Percentiles rank a stretch among this genome's conserved stretches.
Conservation (phyloP, 2,329 filamentous ascomycete genomes). For the Calcarisporium arbuscula region DNA sequence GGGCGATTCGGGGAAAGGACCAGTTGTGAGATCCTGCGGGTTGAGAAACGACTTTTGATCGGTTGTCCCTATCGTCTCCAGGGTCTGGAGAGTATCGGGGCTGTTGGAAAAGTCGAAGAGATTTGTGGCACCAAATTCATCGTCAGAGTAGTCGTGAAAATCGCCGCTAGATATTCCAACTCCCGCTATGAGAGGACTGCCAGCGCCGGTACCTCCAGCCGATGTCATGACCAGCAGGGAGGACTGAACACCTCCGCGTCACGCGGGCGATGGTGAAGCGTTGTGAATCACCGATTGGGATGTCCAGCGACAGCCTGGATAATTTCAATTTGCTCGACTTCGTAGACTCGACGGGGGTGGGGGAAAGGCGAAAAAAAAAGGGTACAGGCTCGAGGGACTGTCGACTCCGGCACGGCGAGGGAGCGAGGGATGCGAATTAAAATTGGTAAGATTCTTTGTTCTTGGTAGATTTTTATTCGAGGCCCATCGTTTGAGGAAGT, state of each 20-base stretch:
- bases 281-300: no score
- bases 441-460: no score
- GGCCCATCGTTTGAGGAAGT: no score
- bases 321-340: no score
- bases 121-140: constrained; percentile 25
- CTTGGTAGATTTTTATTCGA: no score
- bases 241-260: constrained; percentile 13
- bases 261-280: no score
- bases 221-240: constrained; percentile 29
- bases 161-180: constrained; percentile 30
- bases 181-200: constrained; percentile 33
- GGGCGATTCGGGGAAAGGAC: constrained; percentile 35
- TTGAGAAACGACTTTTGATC: constrained; percentile 26
- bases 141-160: constrained; percentile 31
- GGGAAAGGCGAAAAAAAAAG: no score
- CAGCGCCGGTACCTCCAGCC: constrained; percentile 21
- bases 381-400: no score
- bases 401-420: no score
- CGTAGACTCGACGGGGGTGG: no score
- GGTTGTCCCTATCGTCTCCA: constrained; percentile 22
- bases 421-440: no score
- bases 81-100: constrained; percentile 29
- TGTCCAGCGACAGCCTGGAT: no score
- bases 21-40: constrained; percentile 26
- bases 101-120: constrained; percentile 30